phyloP scores from a whole-genome alignment of 2,329 filamentous ascomycete genomes.

The Metarhizium rileyi region DNA sequence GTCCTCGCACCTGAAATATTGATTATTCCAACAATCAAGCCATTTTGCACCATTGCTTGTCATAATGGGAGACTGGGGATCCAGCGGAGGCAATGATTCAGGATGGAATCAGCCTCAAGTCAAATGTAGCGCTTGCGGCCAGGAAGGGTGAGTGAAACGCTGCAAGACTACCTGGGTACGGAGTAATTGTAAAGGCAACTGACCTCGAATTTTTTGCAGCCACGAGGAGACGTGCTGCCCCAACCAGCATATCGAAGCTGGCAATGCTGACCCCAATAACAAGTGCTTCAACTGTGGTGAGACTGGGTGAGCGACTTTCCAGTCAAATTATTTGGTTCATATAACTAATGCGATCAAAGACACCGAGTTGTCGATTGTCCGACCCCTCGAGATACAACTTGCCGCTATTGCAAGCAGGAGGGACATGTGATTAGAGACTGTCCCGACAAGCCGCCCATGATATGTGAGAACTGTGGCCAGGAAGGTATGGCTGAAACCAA shows the following conservation, averaged over 20 bases:
- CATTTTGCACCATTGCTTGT: not conserved
- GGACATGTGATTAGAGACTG: conserved; percentile 53
- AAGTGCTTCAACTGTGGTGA: conserved; percentile 30
- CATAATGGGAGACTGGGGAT: conserved; percentile 7
- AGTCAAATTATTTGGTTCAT: not conserved
- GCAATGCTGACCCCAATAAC: conserved; percentile 10
- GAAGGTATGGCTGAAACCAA: conserved; percentile 34
- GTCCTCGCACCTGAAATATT: not conserved
- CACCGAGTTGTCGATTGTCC: conserved; percentile 27
- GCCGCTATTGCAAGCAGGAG: conserved; percentile 37
- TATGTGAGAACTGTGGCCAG: conserved; percentile 53
- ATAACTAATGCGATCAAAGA: conserved; percentile 11
- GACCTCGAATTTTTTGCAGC: not conserved
- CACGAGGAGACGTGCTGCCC: conserved; percentile 7
- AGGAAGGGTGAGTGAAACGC: conserved; percentile 6
- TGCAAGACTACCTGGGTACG: not conserved
- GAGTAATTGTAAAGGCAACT: too few species aligned
- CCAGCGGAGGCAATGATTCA: not conserved
- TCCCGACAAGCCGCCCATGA: conserved; percentile 43
- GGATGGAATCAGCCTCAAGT: conserved; percentile 4
- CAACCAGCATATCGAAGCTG: conserved; percentile 4
- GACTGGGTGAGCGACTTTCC: conserved; percentile 17
- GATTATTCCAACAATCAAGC: not conserved
- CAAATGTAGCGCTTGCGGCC: conserved; percentile 4
- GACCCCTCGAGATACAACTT: conserved; percentile 22